Evolutionary conservation across 306 rosid genomes (phyloP), one percentile per base, ranked within the genome.

Genomic region (Trifolium pratense): DNA sequence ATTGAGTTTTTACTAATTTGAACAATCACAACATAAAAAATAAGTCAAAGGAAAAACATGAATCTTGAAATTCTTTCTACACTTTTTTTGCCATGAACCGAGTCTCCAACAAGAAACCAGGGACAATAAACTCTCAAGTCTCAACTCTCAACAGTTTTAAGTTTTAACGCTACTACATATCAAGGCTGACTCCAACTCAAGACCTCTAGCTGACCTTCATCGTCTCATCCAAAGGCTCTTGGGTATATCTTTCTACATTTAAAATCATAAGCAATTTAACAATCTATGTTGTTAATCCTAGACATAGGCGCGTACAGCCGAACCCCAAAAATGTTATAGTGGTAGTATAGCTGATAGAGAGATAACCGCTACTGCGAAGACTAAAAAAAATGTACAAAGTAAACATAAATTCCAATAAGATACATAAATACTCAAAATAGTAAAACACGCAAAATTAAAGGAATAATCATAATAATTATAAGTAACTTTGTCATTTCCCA

Each of bases 1-100:
- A 36, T 11, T 1, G 3, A 34, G 8, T 26, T 53, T 61, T 29
- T 16, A 16, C 32, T 17, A 59, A 55, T 46, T 60, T 26, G n/a
- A 48, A n/a, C 68, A 45, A 17, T 21, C n/a, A 3, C 43, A 16
- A 45, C 66, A 34, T 31, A 29, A 52, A 67, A 51, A 31, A 75
- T 51, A 40, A 31, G 53, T 68, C 60, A 26, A 0, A 12, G 1
- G 7, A 80, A 52, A 69, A 12, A 26, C 57, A 63, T 3, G 25
- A 70, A 75, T 66, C 3, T 64, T 65, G 37, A 69, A 49, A 48
- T 74, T 74, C 26, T 3, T 8, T 52, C 11, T 18, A 52, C 12
- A 52, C 2, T 7, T 49, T 7, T 49, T 6, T 16, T 2, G 56
- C 21, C 3, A 16, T 49, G 5, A 48, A n/a, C 9, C 1, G 3